Evolutionary conservation across 495 filamentous ascomycete genomes (phyloP).

Genomic region (Thozetella sp.): DNA sequence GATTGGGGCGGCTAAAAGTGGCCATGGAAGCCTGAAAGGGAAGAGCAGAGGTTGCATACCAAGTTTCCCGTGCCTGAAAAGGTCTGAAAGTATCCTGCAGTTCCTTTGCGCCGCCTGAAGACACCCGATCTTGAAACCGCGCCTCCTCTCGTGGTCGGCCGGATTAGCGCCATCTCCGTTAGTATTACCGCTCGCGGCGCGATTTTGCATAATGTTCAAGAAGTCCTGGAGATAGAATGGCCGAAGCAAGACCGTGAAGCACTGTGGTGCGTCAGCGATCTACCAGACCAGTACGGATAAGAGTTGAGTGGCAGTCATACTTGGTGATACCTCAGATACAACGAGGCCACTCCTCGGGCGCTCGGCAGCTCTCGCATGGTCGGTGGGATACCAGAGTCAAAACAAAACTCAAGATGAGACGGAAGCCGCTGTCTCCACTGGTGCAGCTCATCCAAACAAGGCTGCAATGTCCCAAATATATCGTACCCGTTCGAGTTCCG

Average conservation of each 20-base stretch:
- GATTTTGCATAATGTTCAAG: background rate
- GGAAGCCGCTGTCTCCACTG: background rate
- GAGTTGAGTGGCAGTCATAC: background rate
- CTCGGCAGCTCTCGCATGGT: background rate
- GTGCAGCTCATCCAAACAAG: background rate
- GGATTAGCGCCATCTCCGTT: background rate
- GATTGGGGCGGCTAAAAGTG: no score
- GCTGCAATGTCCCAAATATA: background rate
- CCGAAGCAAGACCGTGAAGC: background rate
- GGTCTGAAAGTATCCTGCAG: background rate
- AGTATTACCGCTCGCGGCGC: background rate
- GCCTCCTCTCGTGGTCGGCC: background rate
- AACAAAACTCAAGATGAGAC: background rate
- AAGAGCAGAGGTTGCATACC: background rate
- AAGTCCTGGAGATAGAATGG: slow-evolving; percentile 1
- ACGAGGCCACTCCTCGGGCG: background rate
- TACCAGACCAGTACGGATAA: background rate
- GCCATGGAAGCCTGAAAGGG: background rate
- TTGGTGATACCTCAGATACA: slow-evolving; percentile 4
- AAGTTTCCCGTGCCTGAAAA: background rate
- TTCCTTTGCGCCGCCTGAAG: slow-evolving; percentile 1
- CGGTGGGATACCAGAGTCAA: background rate
- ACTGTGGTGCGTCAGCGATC: background rate
- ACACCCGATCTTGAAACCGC: background rate
- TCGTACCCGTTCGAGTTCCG: background rate